A percentile compares a stretch with the other conserved stretches of the same genome.
Conservation (phyloP, 1,139 yeast genomes). For the Zygosaccharomyces pseudobailii region DNA sequence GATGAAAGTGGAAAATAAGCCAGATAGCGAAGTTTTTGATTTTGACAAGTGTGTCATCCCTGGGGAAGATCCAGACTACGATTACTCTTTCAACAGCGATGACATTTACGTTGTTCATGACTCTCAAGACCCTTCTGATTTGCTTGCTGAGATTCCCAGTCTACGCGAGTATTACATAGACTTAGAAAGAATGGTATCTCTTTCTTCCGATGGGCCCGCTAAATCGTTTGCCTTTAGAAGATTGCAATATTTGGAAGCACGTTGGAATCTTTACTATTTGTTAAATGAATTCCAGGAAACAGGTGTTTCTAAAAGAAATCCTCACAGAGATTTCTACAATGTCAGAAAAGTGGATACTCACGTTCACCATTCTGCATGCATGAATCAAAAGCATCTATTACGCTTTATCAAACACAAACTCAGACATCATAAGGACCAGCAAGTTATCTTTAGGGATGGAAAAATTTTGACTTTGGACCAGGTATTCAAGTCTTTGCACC, state of each 20-base stretch:
- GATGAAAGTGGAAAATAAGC: conserved; percentile 35
- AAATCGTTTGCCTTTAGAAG: conserved; percentile 95
- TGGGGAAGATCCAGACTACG: conserved; percentile 45
- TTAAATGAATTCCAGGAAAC: conserved; percentile 91
- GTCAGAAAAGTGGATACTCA: conserved; percentile 98
- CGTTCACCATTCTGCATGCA: conserved; percentile 97
- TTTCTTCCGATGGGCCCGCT: conserved; percentile 94
- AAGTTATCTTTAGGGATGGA: conserved; percentile 91
- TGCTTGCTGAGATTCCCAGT: conserved; percentile 63
- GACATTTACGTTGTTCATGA: conserved; percentile 67
- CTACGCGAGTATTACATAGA: conserved; percentile 81
- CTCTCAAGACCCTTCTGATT: conserved; percentile 30
- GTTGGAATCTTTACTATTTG: conserved; percentile 87
- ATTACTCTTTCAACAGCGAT: conserved; percentile 50
- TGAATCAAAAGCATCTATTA: conserved; percentile 95
- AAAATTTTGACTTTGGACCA: conserved; percentile 78
- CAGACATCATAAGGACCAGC: conserved; percentile 74
- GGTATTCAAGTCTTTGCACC: conserved; percentile 83
- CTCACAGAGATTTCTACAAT: conserved; percentile 96
- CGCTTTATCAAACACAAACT: conserved; percentile 91
- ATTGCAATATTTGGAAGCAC: conserved; percentile 88
- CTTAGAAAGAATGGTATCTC: conserved; percentile 60
- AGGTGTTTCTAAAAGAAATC: conserved; percentile 75
- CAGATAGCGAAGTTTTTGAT: conserved; percentile 53
- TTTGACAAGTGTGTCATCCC: conserved; percentile 63